phyloP scores from a whole-genome alignment of 768 basidiomycete species.

The Kwoniella shandongensis region DNA sequence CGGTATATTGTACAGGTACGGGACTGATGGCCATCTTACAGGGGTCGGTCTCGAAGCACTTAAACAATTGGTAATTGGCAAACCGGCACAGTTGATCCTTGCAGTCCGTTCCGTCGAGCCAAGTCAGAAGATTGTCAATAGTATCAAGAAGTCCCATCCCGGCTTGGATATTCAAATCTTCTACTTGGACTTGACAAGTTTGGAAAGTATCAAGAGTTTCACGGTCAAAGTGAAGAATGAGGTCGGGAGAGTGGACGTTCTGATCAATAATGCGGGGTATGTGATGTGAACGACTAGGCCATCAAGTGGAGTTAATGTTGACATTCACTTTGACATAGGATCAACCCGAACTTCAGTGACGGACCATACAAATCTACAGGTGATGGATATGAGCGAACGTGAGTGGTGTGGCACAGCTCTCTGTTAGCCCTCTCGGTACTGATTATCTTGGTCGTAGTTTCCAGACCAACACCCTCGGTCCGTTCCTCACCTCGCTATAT shows the following conservation, averaged over 20 bases:
- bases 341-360: constrained; percentile 19
- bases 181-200: constrained; percentile 13
- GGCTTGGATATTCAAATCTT: constrained; percentile 11
- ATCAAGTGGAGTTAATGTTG: not conserved
- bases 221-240: not conserved
- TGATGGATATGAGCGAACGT: constrained; percentile 27
- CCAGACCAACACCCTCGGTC: constrained; percentile 26
- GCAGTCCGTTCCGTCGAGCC: constrained; percentile 17
- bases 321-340: constrained; percentile 5
- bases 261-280: constrained; percentile 33
- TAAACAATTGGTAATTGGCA: constrained; percentile 9
- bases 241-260: constrained; percentile 17
- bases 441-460: too few relatives aligned
- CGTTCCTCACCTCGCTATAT: constrained; percentile 13
- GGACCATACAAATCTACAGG: constrained; percentile 4
- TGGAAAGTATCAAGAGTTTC: constrained; percentile 19
- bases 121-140: constrained; percentile 6
- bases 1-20: not conserved
- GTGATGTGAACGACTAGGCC: not conserved
- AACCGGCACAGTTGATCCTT: constrained; percentile 19
- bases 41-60: constrained; percentile 25
- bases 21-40: not conserved
- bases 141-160: constrained; percentile 8
- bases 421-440: too few relatives aligned
- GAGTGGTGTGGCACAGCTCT: too few relatives aligned